A percentile compares a stretch with the other conserved stretches of the same genome.
phyloP scores from a whole-genome alignment of 2,329 filamentous ascomycete genomes.

The Pseudogymnoascus sp. region DNA sequence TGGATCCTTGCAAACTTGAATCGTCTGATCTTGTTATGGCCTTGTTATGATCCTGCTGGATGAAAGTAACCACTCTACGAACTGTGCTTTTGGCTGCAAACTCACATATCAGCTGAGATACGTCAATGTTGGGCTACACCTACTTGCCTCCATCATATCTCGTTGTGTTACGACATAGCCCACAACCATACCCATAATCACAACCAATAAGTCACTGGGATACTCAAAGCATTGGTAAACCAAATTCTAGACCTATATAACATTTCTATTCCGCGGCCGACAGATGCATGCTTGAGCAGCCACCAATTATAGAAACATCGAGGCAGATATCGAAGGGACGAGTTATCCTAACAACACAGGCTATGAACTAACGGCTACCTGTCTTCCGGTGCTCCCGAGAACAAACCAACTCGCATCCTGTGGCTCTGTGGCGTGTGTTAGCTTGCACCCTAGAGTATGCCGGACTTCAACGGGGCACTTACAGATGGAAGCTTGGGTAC shows the following conservation, averaged over 20 bases:
- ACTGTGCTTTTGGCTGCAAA: not conserved
- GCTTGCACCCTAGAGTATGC: slow-evolving; percentile 5
- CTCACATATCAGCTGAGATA: not conserved
- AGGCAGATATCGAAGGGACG: not conserved
- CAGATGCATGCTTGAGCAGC: not conserved
- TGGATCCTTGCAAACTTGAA: not conserved
- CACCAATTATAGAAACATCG: slow-evolving; percentile 2
- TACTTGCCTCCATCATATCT: slow-evolving; percentile 1
- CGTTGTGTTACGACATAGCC: not conserved
- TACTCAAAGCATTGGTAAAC: slow-evolving; percentile 3
- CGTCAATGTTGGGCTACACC: not conserved
- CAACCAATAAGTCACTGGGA: not conserved
- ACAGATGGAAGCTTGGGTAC: slow-evolving; percentile 96
- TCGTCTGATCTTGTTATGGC: not conserved
- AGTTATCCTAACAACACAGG: slow-evolving; percentile 5
- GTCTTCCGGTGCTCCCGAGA: slow-evolving; percentile 62
- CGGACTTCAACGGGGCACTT: slow-evolving; percentile 32
- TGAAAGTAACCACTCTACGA: not conserved
- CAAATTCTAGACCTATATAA: slow-evolving; percentile 8
- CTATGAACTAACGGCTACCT: slow-evolving; percentile 21
- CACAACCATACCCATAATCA: not conserved
- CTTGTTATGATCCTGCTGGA: not conserved
- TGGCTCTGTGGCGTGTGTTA: slow-evolving; percentile 51
- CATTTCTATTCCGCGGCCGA: slow-evolving; percentile 3
- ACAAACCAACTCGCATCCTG: slow-evolving; percentile 67